A percentile compares a stretch with the other conserved stretches of the same genome.
phyloP scores from a whole-genome alignment of 1,139 yeast genomes.

The Suhomyces taliae region DNA sequence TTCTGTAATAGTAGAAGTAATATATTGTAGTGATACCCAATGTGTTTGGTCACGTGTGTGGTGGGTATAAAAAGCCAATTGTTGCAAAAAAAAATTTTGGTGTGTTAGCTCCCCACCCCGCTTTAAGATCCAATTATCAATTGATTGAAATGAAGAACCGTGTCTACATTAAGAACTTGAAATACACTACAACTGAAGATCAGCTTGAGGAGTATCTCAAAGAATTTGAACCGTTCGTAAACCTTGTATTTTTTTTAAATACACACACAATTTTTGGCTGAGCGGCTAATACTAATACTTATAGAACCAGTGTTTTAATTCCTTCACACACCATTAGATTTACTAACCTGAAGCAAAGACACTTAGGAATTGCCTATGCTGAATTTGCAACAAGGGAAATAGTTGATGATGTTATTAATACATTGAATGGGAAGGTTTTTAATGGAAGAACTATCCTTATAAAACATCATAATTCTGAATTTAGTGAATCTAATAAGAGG shows the following conservation, averaged over 20 bases:
- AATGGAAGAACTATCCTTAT: constrained; percentile 29
- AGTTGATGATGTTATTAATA: constrained; percentile 47
- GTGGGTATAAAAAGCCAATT: background rate
- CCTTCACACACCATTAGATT: constrained; percentile 57
- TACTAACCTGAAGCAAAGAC: constrained; percentile 40
- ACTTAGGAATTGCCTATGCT: constrained; percentile 67
- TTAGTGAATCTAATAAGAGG: background rate
- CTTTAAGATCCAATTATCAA: background rate
- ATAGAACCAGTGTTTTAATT: constrained; percentile 43
- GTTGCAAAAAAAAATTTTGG: constrained; percentile 1
- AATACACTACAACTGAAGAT: constrained; percentile 52
- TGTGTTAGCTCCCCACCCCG: too few relatives aligned
- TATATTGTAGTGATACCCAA: background rate
- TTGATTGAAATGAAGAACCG: constrained; percentile 16
- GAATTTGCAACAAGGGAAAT: constrained; percentile 53
- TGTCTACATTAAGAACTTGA: constrained; percentile 53
- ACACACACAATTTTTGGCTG: background rate
- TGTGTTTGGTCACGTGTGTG: background rate
- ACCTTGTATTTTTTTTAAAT: background rate
- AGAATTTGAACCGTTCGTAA: constrained; percentile 25
- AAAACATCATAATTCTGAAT: constrained; percentile 11
- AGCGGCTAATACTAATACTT: constrained; percentile 8
- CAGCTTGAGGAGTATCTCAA: constrained; percentile 48
- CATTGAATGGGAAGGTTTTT: constrained; percentile 41
- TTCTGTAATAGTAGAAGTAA: too few relatives aligned